These are phyloP conservation scores for Leccinum longicurvipes DNA, from an alignment of 768 basidiomycete genomes.

Conservation along the genomic window DNA sequence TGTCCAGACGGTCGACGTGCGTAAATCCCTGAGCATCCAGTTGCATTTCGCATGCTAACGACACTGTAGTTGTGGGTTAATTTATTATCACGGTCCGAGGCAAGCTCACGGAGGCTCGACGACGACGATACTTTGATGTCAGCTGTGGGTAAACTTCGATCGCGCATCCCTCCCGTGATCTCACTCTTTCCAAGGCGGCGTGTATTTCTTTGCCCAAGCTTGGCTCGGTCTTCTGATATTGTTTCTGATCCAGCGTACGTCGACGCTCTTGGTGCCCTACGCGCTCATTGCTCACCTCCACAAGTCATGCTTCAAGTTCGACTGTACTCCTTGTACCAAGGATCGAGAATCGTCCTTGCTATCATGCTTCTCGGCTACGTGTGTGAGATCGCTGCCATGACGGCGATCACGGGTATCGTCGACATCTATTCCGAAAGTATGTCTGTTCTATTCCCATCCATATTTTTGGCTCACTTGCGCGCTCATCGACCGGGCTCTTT, in stretches of 20 bases:
- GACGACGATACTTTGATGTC: background rate
- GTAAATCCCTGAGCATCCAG: background rate
- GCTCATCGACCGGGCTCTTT: background rate
- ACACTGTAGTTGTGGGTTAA: constrained; percentile 15
- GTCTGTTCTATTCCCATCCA: background rate
- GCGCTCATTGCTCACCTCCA: background rate
- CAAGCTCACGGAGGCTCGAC: background rate
- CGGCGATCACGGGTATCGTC: background rate
- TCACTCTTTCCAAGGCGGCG: constrained; percentile 2
- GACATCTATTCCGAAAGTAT: background rate
- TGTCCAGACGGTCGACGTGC: constrained; percentile 6
- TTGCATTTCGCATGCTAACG: background rate
- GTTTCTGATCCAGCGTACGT: constrained; percentile 9
- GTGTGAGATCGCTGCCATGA: constrained; percentile 10
- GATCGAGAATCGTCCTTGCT: constrained; percentile 4
- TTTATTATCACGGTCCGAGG: background rate
- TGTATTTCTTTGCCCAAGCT: constrained; percentile 7
- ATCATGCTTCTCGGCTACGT: constrained; percentile 12
- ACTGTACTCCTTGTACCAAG: constrained; percentile 9
- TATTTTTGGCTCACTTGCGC: background rate
- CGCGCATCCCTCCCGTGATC: background rate
- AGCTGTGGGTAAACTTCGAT: constrained; percentile 6
- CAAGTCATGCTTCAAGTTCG: constrained; percentile 17
- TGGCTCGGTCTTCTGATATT: constrained; percentile 3
- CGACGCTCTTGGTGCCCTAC: background rate